Evolutionary conservation across 768 basidiomycete genomes (phyloP), one percentile per base, ranked within the genome.

Genomic region (Mycena indigotica): DNA sequence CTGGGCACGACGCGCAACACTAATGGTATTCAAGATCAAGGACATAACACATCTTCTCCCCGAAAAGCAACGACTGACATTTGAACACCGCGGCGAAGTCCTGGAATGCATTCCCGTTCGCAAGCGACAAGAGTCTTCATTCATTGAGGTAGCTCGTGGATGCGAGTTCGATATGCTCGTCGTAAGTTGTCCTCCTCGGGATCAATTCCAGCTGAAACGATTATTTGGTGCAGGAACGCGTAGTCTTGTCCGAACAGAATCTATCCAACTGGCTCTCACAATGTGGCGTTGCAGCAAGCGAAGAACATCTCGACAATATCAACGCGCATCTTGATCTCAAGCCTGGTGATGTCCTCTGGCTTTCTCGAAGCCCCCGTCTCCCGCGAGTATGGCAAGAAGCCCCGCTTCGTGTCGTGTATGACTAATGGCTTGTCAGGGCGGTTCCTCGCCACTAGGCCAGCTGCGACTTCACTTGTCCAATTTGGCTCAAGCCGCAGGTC

Each of bases 371-470:
- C 58, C 70, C 74, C 58, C 75, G 75, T 56, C 64, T 71, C 53
- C 79, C 81, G 51, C 81, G 83, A 77, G 88, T 87, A 71, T 57
- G 75, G 69, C 38, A 49, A 41, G 46, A 28, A 51, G 52, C 65
- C 56, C 10, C 26, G 17, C 54, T 56, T 10, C 25, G 23, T n/a
- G 56, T 17, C 17, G 29, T 57, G 60, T 35, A 26, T 59, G 54
- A 60, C 68, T 71, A 62, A 73, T 60, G 55, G 45, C 39, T 48
- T 53, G 57, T 44, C 70, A 96, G 92, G 93, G 94, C 64, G 92
- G 91, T 52, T 93, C 90, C 65, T 95, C 94, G 2, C 76, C 84
- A 5, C 77, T 98, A 49, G 95, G 95, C 41, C 81, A 83, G 59
- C 66, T 86, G 56, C 83, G 91, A 58, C 77, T 88, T 30, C 81